A percentile compares a stretch with the other conserved stretches of the same genome.
These are phyloP conservation scores for Colletotrichum camelliae DNA, from an alignment of 2,329 filamentous ascomycete species.

Conservation along the genomic window DNA sequence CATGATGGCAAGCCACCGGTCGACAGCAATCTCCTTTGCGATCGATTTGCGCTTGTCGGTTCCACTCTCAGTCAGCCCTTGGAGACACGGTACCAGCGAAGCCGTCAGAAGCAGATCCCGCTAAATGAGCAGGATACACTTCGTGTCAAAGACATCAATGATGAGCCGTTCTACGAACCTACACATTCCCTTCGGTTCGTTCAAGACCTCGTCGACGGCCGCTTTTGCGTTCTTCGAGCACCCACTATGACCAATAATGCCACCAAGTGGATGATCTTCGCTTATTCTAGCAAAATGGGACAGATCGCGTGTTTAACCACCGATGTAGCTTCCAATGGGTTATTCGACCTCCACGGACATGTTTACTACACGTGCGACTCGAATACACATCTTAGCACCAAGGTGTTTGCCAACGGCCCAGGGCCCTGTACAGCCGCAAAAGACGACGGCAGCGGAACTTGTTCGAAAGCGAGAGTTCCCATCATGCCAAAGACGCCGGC, in stretches of 20 bases:
- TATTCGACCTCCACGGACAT: background rate
- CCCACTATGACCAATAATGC: background rate
- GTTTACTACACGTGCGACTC: background rate
- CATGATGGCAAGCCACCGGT: background rate
- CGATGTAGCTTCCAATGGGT: background rate
- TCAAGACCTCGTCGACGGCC: background rate
- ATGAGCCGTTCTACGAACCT: background rate
- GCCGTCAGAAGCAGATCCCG: background rate
- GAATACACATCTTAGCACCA: background rate
- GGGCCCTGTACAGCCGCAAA: background rate
- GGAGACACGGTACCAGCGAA: background rate
- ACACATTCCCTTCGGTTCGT: background rate
- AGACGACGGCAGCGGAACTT: background rate
- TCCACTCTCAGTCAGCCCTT: background rate
- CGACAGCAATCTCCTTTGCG: background rate
- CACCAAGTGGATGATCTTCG: background rate
- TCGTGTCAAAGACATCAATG: background rate
- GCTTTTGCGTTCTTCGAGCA: background rate
- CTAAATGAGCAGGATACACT: background rate
- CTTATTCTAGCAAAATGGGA: background rate
- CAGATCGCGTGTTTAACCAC: background rate
- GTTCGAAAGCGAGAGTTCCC: background rate
- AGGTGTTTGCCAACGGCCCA: background rate
- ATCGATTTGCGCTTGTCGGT: background rate
- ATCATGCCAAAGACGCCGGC: background rate